Base-by-base conservation (phyloP, 2,329 filamentous ascomycete genomes). In the Colletotrichum sublineola region DNA sequence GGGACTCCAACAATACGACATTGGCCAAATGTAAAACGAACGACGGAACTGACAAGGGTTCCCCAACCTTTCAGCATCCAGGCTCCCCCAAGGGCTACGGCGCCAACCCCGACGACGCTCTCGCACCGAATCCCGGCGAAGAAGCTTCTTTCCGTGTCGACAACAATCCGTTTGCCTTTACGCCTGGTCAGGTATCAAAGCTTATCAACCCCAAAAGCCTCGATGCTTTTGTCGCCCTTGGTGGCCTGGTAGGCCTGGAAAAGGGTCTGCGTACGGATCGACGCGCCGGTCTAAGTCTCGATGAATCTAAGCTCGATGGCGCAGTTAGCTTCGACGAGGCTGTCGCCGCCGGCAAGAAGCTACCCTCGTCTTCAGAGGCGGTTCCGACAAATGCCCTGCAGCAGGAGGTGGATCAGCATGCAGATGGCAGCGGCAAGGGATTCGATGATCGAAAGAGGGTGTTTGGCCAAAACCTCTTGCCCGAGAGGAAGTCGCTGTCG, bases 81-180 rank as follows among this genome's bases (percentile, higher is more conserved):
- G 62, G 24, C 31, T 67, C 73, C 63, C 75, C 74, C 24, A 71
- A 63, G 44, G 66, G 53, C 56, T 62, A 76, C 38, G 65, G 77
- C 67, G 75, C 79, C 67, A 75, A 76, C 50, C 64, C 76, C 29
- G 78, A 81, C 33, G 78, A 81, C 20, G 63, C 73, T 20, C 52
- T 74, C n/a, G 61, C 63, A 40, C 67, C 67, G 33, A 73, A 74
- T 14, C 92, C 91, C 0, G 92, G 91, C 11, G 92, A 89, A 1
- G 93, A 95, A 80, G 86, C 84, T 20, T 90, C 93, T 70, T 96
- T 94, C 76, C 77, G 88, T 55, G 87, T 92, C n/a, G 85, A 90
- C 57, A 85, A 92, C 67, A 88, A 86, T 75, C 84, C 82, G 2
- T 90, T 90, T 73, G 88, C 86, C 36, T 90, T 89, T 73, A 84